Evolutionary conservation across 306 rosid genomes (phyloP).

Genomic region (Trifolium subterraneum): DNA sequence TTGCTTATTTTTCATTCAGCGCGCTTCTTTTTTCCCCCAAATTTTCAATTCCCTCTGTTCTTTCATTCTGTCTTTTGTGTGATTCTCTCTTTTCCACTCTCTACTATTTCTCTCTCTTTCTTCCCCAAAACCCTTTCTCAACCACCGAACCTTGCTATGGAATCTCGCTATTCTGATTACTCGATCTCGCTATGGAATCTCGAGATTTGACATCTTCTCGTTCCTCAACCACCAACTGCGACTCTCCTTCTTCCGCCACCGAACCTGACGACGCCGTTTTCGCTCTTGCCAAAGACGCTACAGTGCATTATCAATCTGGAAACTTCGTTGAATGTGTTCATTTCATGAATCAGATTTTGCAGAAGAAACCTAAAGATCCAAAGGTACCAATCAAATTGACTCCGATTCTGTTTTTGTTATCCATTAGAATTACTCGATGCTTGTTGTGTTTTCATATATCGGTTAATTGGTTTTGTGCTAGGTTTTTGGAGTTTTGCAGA

Average conservation of each 20-base stretch:
- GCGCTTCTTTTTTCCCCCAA: too few relatives aligned
- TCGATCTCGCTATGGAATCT: constrained; percentile 84
- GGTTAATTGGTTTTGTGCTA: background rate
- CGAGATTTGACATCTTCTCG: constrained; percentile 69
- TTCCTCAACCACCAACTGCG: constrained; percentile 31
- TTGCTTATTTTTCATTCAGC: too few relatives aligned
- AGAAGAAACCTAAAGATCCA: constrained; percentile 80
- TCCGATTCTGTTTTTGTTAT: background rate
- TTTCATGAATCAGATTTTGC: constrained; percentile 75
- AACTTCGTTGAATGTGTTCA: constrained; percentile 79
- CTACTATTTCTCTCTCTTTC: constrained; percentile 7
- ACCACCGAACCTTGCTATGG: too few relatives aligned
- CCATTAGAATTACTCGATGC: background rate
- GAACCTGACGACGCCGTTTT: constrained; percentile 61
- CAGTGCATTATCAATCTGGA: constrained; percentile 79
- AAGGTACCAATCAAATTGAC: constrained; percentile 55
- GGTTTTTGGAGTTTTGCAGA: too few relatives aligned
- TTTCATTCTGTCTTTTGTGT: too few relatives aligned
- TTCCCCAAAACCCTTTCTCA: constrained; percentile 46
- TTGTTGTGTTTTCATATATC: background rate
- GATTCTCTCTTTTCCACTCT: too few relatives aligned
- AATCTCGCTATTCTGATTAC: constrained; percentile 52
- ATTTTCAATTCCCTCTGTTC: too few relatives aligned
- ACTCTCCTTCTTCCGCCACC: too few relatives aligned
- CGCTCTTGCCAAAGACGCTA: constrained; percentile 83